These are phyloP conservation scores for Dioszegia aurantiaca DNA, from an alignment of 768 basidiomycete species.

Conservation along the genomic window DNA sequence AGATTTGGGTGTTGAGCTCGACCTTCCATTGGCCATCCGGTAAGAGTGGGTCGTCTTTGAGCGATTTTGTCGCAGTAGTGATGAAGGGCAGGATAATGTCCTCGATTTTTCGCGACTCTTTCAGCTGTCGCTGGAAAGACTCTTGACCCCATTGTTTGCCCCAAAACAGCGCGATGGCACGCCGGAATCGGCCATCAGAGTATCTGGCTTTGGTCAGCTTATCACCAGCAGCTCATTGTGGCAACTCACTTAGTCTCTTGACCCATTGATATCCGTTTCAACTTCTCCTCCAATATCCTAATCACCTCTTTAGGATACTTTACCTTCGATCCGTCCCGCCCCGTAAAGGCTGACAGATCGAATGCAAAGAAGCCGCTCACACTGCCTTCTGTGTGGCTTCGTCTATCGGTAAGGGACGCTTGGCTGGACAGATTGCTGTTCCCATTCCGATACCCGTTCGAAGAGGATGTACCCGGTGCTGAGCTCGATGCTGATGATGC, in stretches of 20 bases:
- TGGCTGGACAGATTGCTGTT: background rate
- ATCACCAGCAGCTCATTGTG: background rate
- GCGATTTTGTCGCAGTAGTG: constrained; percentile 76
- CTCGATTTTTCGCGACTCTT: constrained; percentile 95
- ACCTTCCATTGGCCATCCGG: constrained; percentile 86
- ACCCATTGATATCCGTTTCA: constrained; percentile 91
- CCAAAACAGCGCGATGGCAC: constrained; percentile 90
- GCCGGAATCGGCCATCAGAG: constrained; percentile 81
- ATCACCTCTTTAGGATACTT: constrained; percentile 92
- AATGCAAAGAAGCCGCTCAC: constrained; percentile 27
- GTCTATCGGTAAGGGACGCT: background rate
- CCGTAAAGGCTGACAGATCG: constrained; percentile 30
- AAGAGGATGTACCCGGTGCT: background rate
- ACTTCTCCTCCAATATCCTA: constrained; percentile 81
- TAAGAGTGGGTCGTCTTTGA: constrained; percentile 84
- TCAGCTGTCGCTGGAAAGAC: constrained; percentile 81
- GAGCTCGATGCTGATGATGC: background rate
- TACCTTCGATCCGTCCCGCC: constrained; percentile 53
- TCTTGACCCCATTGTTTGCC: constrained; percentile 76
- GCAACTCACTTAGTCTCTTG: constrained; percentile 76
- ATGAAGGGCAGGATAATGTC: constrained; percentile 96
- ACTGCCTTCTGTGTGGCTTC: background rate
- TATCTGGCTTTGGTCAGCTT: constrained; percentile 59
- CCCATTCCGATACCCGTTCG: background rate
- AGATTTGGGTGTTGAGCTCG: constrained; percentile 88